These are phyloP conservation scores for Luffa acutangula DNA, from an alignment of 306 rosid species.

Conservation along the genomic window DNA sequence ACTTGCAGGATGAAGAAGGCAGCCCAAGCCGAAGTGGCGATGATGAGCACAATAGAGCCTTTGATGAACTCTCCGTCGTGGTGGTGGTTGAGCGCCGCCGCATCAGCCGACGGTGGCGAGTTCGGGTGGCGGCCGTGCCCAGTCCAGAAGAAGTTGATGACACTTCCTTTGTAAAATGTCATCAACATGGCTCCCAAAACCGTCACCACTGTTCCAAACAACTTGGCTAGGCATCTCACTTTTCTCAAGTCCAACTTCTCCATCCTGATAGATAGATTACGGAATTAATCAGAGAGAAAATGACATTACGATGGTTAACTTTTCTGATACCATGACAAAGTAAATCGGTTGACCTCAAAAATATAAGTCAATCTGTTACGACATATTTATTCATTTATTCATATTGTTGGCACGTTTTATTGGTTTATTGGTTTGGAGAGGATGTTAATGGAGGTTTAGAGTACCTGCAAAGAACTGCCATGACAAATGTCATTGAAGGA, in stretches of 20 bases:
- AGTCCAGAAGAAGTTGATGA: constrained; percentile 44
- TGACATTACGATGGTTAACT: neutral
- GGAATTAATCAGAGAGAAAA: neutral
- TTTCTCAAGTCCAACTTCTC: constrained; percentile 57
- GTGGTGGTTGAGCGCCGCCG: neutral
- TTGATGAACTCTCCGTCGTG: constrained; percentile 54
- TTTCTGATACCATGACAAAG: neutral
- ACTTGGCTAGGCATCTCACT: constrained; percentile 55
- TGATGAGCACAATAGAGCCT: constrained; percentile 72
- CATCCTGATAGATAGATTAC: constrained; percentile 30
- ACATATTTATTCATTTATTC: neutral
- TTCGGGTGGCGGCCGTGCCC: constrained; percentile 30
- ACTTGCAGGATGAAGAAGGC: constrained; percentile 88
- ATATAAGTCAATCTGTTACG: too few relatives aligned
- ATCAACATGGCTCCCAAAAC: constrained; percentile 89
- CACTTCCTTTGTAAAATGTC: constrained; percentile 86
- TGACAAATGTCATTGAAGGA: constrained; percentile 83
- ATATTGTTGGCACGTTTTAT: neutral
- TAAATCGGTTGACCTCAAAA: too few relatives aligned
- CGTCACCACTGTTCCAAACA: constrained; percentile 71
- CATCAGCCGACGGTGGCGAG: constrained; percentile 15
- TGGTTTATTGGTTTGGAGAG: neutral
- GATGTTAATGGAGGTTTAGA: neutral
- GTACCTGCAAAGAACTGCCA: constrained; percentile 86
- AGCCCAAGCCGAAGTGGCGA: constrained; percentile 82